Evolutionary conservation across 2,329 filamentous ascomycete genomes (phyloP), one percentile per base, ranked within the genome.

Genomic region (Fusarium proliferatum): DNA sequence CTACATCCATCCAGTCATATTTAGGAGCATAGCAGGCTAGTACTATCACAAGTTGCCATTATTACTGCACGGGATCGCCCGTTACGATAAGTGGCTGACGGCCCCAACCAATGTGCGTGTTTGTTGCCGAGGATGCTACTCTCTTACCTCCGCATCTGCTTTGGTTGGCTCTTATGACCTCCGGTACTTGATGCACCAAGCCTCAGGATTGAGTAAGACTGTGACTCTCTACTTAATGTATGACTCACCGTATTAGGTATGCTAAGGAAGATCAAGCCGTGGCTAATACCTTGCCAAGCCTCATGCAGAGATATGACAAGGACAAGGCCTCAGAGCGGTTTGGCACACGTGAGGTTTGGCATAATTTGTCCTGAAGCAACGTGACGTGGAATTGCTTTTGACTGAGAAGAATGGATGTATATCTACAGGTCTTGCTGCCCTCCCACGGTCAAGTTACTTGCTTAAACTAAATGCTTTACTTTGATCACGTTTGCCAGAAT

Each of bases 111-210:
- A 28, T 28, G 26, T 28, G 26, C 26, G 26, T 28, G 26, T 28
- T 28, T 28, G 6, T 28, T 28, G 26, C 26, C 2, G 26, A 28
- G 26, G 26, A 17, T n/a, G 33, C 15, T 34, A 4, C 7, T 13
- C 30, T 51, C n/a, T 51, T 23, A 3, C 3, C 48, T 9, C 19
- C 15, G 1, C 45, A 33, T 12, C 15, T 9, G 0, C 21, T 9
- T 3, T 4, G 21, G 7, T 12, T 57, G 2, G 1, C 4, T 17
- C 45, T n/a, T 5, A 15, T 2, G 12, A 0, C 7, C 3, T 5
- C 3, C 2, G 8, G 21, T 34, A 7, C 2, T 34, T 13, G 11
- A 30, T 38, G 23, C 33, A 38, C 2, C 3, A 38, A 28, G 15
- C 6, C 4, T 30, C 12, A 4, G 1, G 11, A 1, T 15, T 5